Evolutionary conservation across 371 early-diverging fungal genomes (phyloP).

Genomic region (Catenaria anguillulae): DNA sequence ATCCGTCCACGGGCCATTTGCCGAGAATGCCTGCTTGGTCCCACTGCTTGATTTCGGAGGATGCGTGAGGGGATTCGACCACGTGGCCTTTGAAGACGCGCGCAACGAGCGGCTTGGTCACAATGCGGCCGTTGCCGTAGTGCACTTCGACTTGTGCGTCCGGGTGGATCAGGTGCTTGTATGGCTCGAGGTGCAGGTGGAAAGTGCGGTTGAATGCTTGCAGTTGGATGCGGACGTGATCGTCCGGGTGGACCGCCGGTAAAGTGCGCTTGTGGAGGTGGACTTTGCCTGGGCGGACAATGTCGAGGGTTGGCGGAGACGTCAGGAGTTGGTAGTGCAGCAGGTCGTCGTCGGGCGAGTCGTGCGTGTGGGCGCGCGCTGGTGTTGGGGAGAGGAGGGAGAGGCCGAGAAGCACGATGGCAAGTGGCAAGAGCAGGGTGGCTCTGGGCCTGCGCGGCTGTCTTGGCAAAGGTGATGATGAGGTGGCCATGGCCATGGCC

Average conservation of each 20-base stretch:
- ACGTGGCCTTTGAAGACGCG: not conserved
- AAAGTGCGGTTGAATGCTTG: constrained; percentile 56
- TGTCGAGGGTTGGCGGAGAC: not conserved
- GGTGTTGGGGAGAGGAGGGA: not conserved
- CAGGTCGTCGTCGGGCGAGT: not conserved
- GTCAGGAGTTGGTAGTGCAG: not conserved
- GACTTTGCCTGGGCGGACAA: not conserved
- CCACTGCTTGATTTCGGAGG: too few relatives aligned
- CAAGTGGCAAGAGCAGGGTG: too few relatives aligned
- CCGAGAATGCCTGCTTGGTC: too few relatives aligned
- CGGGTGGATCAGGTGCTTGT: constrained; percentile 54
- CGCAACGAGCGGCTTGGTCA: not conserved
- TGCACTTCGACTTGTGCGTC: constrained; percentile 30
- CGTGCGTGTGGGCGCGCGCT: not conserved
- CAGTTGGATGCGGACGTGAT: constrained; percentile 42
- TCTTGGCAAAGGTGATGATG: too few relatives aligned
- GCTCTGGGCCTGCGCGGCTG: too few relatives aligned
- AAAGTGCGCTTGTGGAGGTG: not conserved
- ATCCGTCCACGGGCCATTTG: too few relatives aligned
- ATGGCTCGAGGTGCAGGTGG: constrained; percentile 50
- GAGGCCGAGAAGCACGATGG: not conserved
- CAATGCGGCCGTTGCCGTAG: constrained; percentile 10
- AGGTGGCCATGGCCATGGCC: too few relatives aligned
- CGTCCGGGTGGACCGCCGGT: constrained; percentile 20
- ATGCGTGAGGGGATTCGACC: not conserved